These are phyloP conservation scores for Coleophoma eucalyptorum DNA, from an alignment of 2,329 filamentous ascomycete species.

Conservation along the genomic window DNA sequence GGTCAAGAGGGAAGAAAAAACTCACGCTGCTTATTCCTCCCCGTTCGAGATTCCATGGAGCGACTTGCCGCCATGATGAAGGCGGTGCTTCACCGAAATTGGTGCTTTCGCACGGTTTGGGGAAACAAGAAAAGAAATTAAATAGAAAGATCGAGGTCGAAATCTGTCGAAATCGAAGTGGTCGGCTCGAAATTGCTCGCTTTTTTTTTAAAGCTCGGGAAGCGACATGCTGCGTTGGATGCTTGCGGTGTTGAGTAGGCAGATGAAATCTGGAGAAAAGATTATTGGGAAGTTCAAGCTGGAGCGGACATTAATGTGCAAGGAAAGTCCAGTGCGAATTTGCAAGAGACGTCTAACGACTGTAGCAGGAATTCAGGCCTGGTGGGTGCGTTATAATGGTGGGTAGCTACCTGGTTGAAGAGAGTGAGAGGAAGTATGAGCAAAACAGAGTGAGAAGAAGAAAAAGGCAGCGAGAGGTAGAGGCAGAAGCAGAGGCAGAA, in stretches of 20 bases:
- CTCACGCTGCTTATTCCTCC: slow-evolving; percentile 79
- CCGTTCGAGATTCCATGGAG: slow-evolving; percentile 70
- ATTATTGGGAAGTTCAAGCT: not conserved
- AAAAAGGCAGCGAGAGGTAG: not conserved
- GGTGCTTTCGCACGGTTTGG: slow-evolving; percentile 14
- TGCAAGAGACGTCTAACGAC: too few relatives aligned
- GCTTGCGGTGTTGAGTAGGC: too few relatives aligned
- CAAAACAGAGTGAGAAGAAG: too few relatives aligned
- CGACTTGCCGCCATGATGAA: slow-evolving; percentile 36
- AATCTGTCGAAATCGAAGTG: slow-evolving; percentile 1
- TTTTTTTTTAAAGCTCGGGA: slow-evolving; percentile 17
- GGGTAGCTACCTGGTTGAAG: too few relatives aligned
- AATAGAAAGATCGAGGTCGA: too few relatives aligned
- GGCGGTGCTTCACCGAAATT: slow-evolving; percentile 20
- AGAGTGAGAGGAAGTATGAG: too few relatives aligned
- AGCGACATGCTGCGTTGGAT: slow-evolving; percentile 12
- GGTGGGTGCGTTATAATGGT: too few relatives aligned
- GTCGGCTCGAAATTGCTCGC: slow-evolving; percentile 14
- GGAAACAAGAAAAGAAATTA: slow-evolving; percentile 2
- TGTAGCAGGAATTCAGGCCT: too few relatives aligned
- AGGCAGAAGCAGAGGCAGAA: not conserved
- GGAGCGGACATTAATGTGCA: not conserved
- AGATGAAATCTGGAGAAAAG: not conserved
- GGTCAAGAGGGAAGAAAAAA: slow-evolving; percentile 26
- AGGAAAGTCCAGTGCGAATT: too few relatives aligned